These are phyloP conservation scores for Colletotrichum abscissum DNA, from an alignment of 2,329 filamentous ascomycete species.

Conservation along the genomic window DNA sequence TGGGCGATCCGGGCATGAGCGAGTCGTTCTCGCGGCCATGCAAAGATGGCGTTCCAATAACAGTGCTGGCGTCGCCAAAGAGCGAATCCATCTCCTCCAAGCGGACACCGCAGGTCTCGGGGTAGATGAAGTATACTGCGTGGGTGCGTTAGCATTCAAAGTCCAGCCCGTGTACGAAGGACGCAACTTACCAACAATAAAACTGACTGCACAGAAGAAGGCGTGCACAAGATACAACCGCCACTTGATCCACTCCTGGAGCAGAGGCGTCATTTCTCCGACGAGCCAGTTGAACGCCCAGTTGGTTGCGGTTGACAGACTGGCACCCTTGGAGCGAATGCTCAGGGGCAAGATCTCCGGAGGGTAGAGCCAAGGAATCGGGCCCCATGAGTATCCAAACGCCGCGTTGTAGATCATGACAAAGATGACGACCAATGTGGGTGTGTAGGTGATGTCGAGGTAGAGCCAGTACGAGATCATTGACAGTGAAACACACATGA, in stretches of 20 bases:
- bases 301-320: constrained; percentile 94
- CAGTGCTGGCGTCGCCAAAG: constrained; percentile 92
- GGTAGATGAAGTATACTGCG: constrained; percentile 95
- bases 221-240: constrained; percentile 94
- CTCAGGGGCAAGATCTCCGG: constrained; percentile 98
- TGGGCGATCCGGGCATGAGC: constrained; percentile 82
- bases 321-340: constrained; percentile 96
- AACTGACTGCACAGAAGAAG: constrained; percentile 95
- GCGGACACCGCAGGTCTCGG: constrained; percentile 94
- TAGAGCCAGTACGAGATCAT: constrained; percentile 96
- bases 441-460: constrained; percentile 82
- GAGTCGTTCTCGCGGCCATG: constrained; percentile 80
- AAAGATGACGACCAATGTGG: constrained; percentile 87
- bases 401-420: constrained; percentile 99
- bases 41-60: constrained; percentile 80
- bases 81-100: constrained; percentile 96
- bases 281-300: constrained; percentile 99
- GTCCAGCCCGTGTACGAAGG: constrained; percentile 6
- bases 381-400: constrained; percentile 95
- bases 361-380: constrained; percentile 97
- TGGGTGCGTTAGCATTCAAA: constrained; percentile 31
- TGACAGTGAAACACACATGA: constrained; percentile 90
- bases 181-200: constrained; percentile 86
- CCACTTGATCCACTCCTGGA: constrained; percentile 94
- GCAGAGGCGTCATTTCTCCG: constrained; percentile 91